A percentile compares a stretch with the other conserved stretches of the same genome.
Evolutionary conservation across 495 filamentous ascomycete species (phyloP).

Genomic region (Lasiosphaeria miniovina): DNA sequence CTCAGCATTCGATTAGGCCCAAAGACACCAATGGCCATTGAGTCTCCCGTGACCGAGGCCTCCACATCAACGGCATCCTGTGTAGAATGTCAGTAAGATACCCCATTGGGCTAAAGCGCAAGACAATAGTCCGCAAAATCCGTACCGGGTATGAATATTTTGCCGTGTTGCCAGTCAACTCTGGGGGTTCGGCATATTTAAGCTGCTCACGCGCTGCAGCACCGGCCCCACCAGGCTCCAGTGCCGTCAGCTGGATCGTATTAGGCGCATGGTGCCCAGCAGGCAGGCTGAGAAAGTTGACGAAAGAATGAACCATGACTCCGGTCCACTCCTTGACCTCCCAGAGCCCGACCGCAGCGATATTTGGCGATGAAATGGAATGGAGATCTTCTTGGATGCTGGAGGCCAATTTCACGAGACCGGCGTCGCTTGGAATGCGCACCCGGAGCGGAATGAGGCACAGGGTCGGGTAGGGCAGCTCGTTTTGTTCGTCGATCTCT

Average conservation of each 20-base stretch:
- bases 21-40: constrained; percentile 56
- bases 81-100: neutral
- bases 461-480: constrained; percentile 35
- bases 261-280: neutral
- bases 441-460: constrained; percentile 42
- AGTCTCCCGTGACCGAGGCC: constrained; percentile 40
- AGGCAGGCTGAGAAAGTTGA: constrained; percentile 54
- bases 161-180: constrained; percentile 21
- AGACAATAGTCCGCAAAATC: neutral
- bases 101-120: neutral
- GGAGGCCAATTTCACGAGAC: constrained; percentile 24
- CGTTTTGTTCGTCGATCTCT: constrained; percentile 16
- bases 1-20: constrained; percentile 20
- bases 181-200: neutral
- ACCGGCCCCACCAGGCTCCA: neutral
- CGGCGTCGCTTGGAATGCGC: neutral
- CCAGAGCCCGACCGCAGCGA: constrained; percentile 43
- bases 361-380: constrained; percentile 31
- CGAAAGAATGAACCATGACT: constrained; percentile 45
- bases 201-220: neutral
- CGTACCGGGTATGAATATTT: constrained; percentile 37
- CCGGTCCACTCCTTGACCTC: constrained; percentile 50
- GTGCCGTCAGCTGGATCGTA: neutral
- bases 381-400: constrained; percentile 42
- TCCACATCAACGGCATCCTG: constrained; percentile 58